These are phyloP conservation scores for Cyberlindnera euphorbiae DNA, from an alignment of 805 yeast species.

Conservation along the genomic window DNA sequence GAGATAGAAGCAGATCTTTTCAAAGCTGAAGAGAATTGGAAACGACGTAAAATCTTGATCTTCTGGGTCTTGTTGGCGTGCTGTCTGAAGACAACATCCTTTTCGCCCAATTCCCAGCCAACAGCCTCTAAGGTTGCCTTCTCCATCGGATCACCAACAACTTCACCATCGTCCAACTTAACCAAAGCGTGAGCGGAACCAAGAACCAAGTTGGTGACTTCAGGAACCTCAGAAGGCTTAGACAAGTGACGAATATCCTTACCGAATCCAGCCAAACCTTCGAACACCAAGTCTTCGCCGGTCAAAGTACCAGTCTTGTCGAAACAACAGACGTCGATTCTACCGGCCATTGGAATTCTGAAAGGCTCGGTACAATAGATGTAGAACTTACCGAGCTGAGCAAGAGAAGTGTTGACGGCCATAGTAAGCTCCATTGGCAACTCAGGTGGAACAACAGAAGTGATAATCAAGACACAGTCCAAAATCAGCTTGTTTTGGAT, in stretches of 20 bases:
- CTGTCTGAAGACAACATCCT: conserved; percentile 60
- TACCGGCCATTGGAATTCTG: conserved; percentile 95
- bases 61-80: conserved; percentile 34
- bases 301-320: conserved; percentile 98
- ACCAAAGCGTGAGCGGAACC: conserved; percentile 98
- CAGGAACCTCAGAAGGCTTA: conserved; percentile 59
- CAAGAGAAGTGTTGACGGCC: conserved; percentile 92
- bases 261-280: conserved; percentile 86
- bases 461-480: conserved; percentile 92
- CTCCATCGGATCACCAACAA: conserved; percentile 99
- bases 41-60: conserved; percentile 79
- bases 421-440: conserved; percentile 97
- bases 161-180: conserved; percentile 89
- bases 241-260: conserved; percentile 50
- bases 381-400: conserved; percentile 80
- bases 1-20: conserved; percentile 93
- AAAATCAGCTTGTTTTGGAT: conserved; percentile 87
- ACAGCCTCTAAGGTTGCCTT: conserved; percentile 89
- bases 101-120: conserved; percentile 76
- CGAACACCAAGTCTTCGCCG: conserved; percentile 93
- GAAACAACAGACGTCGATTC: conserved; percentile 97
- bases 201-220: conserved; percentile 61
- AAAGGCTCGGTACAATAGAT: conserved; percentile 98
- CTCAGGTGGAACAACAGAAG: conserved; percentile 98
- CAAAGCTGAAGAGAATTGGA: conserved; percentile 93